Evolutionary conservation across 2,329 filamentous ascomycete genomes (phyloP).

Genomic region (Trichophaea hybrida): DNA sequence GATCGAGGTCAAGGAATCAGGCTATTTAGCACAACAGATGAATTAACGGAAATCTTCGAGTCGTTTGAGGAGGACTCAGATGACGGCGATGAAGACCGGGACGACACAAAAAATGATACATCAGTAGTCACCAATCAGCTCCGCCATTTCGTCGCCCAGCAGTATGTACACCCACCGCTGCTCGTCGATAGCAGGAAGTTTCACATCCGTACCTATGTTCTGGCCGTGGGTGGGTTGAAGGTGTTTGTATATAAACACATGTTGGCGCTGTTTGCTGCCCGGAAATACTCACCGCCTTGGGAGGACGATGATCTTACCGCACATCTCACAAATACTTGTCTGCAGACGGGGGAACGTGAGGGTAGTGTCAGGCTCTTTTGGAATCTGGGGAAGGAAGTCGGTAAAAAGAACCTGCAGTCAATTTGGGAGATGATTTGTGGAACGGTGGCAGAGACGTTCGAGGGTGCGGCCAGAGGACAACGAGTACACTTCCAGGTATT

Average conservation of each 20-base stretch:
- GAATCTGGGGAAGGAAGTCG: conserved; percentile 37
- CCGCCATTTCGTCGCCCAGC: conserved; percentile 88
- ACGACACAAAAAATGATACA: conserved; percentile 34
- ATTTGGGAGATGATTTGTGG: conserved; percentile 61
- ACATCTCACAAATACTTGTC: conserved; percentile 90
- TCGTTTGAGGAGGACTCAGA: conserved; percentile 63
- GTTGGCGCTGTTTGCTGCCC: conserved; percentile 81
- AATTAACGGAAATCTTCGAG: conserved; percentile 79
- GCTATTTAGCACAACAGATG: conserved; percentile 70
- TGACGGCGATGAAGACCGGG: conserved; percentile 41
- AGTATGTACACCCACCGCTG: conserved; percentile 81
- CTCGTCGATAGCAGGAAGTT: conserved; percentile 66
- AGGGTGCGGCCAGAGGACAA: conserved; percentile 72
- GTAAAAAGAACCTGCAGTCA: conserved; percentile 39
- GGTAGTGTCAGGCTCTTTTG: conserved; percentile 64
- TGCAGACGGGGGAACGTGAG: conserved; percentile 47
- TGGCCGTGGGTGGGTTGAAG: conserved; percentile 61
- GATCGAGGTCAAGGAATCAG: conserved; percentile 87
- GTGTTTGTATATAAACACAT: conserved; percentile 81
- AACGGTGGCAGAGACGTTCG: conserved; percentile 64
- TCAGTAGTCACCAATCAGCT: conserved; percentile 72
- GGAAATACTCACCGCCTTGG: conserved; percentile 54
- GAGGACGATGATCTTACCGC: conserved; percentile 43
- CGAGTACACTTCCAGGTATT: conserved; percentile 66
- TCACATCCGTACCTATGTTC: conserved; percentile 83